Conservation (phyloP, 352 stramenopile species). For the Phytophthora citricola region DNA sequence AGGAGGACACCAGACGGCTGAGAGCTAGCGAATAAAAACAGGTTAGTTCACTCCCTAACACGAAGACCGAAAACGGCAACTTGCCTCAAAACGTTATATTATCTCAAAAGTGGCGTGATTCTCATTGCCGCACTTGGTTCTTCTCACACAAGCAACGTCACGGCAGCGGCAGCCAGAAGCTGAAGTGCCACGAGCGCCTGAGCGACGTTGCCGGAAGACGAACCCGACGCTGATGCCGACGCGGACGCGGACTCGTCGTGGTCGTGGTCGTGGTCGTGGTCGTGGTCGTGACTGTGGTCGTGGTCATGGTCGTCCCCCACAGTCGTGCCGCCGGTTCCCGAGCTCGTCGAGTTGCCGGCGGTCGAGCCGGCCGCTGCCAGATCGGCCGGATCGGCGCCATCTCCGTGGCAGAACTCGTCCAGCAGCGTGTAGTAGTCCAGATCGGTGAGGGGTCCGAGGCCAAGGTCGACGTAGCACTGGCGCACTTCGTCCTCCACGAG, state of each 20-base stretch:
- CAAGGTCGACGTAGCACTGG: constrained; percentile 44
- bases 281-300: constrained; percentile 2
- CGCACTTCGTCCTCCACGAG: constrained; percentile 48
- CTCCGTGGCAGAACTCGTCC: constrained; percentile 52
- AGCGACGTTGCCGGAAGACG: constrained; percentile 8
- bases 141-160: constrained; percentile 50
- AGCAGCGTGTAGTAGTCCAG: constrained; percentile 49
- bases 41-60: no score
- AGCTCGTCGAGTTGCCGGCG: constrained; percentile 26
- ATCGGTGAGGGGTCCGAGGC: constrained; percentile 33
- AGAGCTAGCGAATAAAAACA: background rate
- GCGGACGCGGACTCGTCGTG: constrained; percentile 12
- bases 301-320: constrained; percentile 25
- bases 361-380: constrained; percentile 11
- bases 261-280: constrained; percentile 16
- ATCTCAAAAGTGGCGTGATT: background rate
- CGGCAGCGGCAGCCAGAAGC: constrained; percentile 36
- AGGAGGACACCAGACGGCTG: background rate
- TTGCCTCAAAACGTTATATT: background rate
- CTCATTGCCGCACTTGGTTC: background rate
- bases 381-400: constrained; percentile 42
- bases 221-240: constrained; percentile 4
- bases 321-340: constrained; percentile 6
- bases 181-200: constrained; percentile 13
- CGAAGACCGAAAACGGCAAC: no score